Evolutionary conservation across 768 basidiomycete genomes (phyloP).

Genomic region (Candolleomyces eurysporus): DNA sequence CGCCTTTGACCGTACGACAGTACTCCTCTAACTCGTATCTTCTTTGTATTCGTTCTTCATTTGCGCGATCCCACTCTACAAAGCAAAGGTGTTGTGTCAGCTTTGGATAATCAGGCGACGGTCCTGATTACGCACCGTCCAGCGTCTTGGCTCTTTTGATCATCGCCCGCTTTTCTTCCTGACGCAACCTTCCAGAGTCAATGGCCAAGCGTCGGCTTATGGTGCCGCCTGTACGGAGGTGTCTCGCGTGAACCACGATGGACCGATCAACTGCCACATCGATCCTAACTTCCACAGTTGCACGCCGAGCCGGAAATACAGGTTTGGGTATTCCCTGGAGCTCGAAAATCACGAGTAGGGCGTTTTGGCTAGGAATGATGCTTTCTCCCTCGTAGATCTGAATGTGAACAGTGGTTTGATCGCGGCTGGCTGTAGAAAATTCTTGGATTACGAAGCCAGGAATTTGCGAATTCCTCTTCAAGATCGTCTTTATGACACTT

Average conservation of each 20-base stretch:
- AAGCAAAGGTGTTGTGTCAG: neutral
- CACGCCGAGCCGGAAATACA: neutral
- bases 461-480: neutral
- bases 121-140: neutral
- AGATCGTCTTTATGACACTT: too few species aligned
- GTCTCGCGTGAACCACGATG: neutral
- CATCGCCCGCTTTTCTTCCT: neutral
- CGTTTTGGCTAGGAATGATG: neutral
- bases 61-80: neutral
- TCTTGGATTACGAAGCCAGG: neutral
- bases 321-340: neutral
- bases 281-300: neutral
- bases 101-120: neutral
- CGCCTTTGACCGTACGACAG: neutral
- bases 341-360: neutral
- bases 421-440: neutral
- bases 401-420: neutral
- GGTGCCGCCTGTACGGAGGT: neutral
- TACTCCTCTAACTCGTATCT: neutral
- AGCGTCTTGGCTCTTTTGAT: neutral
- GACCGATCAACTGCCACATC: neutral
- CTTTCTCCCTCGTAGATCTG: neutral
- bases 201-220: neutral
- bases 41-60: neutral
- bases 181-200: neutral